Conservation (phyloP, 192 early-diverging fungal species). For the Allomyces macrogynus region DNA sequence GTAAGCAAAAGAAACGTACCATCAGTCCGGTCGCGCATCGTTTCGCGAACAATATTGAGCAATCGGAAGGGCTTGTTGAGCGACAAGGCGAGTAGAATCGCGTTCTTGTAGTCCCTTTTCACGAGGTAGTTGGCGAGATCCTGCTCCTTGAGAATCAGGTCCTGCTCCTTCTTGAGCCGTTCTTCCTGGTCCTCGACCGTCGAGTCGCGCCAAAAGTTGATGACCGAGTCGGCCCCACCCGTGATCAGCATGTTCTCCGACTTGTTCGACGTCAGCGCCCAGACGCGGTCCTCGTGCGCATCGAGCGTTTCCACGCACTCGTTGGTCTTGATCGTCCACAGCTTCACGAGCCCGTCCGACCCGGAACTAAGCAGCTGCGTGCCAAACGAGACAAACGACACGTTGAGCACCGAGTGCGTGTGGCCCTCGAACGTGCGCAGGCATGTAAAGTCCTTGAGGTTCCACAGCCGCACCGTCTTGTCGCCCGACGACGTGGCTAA, state of each 20-base stretch:
- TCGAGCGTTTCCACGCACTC: conserved; percentile 84
- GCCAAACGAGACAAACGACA: conserved; percentile 66
- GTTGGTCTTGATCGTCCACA: conserved; percentile 83
- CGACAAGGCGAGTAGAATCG: conserved; percentile 69
- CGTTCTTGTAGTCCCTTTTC: conserved; percentile 79
- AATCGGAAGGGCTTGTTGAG: conserved; percentile 76
- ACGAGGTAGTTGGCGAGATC: conserved; percentile 66
- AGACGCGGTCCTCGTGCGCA: conserved; percentile 86
- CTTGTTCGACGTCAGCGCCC: conserved; percentile 61
- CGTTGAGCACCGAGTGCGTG: conserved; percentile 76
- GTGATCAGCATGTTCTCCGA: conserved; percentile 49
- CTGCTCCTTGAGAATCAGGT: conserved; percentile 66
- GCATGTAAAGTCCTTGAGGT: conserved; percentile 66
- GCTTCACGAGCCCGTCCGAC: conserved; percentile 83
- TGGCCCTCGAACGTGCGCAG: conserved; percentile 90
- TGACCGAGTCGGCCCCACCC: conserved; percentile 74
- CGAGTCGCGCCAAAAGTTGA: conserved; percentile 82
- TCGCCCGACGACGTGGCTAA: conserved; percentile 82
- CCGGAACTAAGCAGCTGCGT: conserved; percentile 71
- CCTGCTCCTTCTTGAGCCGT: conserved; percentile 47
- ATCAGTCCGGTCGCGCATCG: no score
- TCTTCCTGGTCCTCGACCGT: conserved; percentile 64
- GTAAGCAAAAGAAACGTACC: no score
- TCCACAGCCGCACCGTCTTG: conserved; percentile 90
- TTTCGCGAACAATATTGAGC: conserved; percentile 33